Evolutionary conservation across 805 yeast species (phyloP).

Genomic region (Yamadazyma sp.): DNA sequence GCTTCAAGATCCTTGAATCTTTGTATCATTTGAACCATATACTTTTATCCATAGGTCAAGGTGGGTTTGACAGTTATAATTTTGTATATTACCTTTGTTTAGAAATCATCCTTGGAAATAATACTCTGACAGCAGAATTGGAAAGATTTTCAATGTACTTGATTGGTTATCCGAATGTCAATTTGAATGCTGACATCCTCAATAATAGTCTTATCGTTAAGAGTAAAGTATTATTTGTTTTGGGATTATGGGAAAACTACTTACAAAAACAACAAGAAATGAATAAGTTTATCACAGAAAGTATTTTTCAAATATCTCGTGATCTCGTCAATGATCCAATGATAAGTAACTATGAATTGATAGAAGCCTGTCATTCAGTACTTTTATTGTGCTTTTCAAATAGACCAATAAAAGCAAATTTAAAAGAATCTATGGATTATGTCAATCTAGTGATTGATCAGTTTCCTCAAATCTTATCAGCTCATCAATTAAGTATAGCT

Average conservation of each 20-base stretch:
- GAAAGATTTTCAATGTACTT: slow-evolving; percentile 30
- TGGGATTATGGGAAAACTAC: slow-evolving; percentile 47
- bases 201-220: slow-evolving; percentile 25
- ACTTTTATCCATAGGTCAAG: slow-evolving; percentile 54
- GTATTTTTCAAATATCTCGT: slow-evolving; percentile 29
- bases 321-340: slow-evolving; percentile 26
- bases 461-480: slow-evolving; percentile 54
- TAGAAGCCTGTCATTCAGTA: slow-evolving; percentile 68
- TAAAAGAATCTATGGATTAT: slow-evolving; percentile 33
- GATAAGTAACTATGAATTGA: slow-evolving; percentile 24
- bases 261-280: slow-evolving; percentile 24
- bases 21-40: slow-evolving; percentile 47
- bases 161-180: slow-evolving; percentile 32
- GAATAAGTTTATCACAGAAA: slow-evolving; percentile 18
- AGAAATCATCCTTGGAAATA: slow-evolving; percentile 33
- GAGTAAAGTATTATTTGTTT: slow-evolving; percentile 42
- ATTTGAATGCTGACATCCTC: slow-evolving; percentile 24
- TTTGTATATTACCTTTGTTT: slow-evolving; percentile 52
- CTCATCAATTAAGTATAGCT: slow-evolving; percentile 56
- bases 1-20: slow-evolving; percentile 32
- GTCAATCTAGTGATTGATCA: slow-evolving; percentile 47
- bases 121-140: slow-evolving; percentile 18
- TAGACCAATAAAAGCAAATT: slow-evolving; percentile 14
- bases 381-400: slow-evolving; percentile 34
- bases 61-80: slow-evolving; percentile 63